Evolutionary conservation across 1,284 basidiomycete species (phyloP).

Genomic region (Puccinia triticina): DNA sequence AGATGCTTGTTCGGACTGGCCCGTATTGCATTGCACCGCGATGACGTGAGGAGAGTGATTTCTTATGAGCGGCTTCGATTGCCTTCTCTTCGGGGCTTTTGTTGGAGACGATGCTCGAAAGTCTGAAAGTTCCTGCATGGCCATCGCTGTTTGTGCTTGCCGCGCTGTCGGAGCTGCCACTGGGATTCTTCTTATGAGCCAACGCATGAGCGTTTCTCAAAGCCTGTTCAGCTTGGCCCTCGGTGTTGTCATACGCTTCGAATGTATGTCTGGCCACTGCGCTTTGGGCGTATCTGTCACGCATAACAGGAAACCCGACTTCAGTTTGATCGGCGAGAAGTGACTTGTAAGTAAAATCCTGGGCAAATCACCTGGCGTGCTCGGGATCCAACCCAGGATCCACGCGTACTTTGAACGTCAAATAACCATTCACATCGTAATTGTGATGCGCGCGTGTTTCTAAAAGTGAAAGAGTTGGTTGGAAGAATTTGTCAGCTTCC

Average conservation of each 20-base stretch:
- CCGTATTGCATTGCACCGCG: slow-evolving; percentile 66
- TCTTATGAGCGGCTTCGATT: slow-evolving; percentile 62
- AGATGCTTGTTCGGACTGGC: slow-evolving; percentile 65
- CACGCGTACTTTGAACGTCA: slow-evolving; percentile 38
- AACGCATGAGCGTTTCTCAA: slow-evolving; percentile 38
- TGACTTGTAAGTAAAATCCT: neutral
- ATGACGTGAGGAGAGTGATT: slow-evolving; percentile 64
- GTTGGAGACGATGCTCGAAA: slow-evolving; percentile 57
- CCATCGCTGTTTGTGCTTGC: slow-evolving; percentile 2
- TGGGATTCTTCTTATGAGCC: slow-evolving; percentile 26
- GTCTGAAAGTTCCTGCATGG: slow-evolving; percentile 29
- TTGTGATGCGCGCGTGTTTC: slow-evolving; percentile 41
- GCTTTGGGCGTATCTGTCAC: slow-evolving; percentile 32
- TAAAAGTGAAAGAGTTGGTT: neutral
- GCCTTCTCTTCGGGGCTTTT: slow-evolving; percentile 60
- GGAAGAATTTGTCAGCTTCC: too few relatives aligned
- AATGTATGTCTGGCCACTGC: slow-evolving; percentile 41
- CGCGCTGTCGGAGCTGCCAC: slow-evolving; percentile 3
- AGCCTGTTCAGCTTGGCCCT: slow-evolving; percentile 48
- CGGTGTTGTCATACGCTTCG: slow-evolving; percentile 49
- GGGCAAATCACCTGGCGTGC: slow-evolving; percentile 34
- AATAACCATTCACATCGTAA: slow-evolving; percentile 25
- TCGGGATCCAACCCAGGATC: slow-evolving; percentile 49
- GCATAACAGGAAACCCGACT: neutral
- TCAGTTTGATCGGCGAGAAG: neutral